Conservation (phyloP, 1,139 yeast species). For the Kurtzmaniella quercitrusa region DNA sequence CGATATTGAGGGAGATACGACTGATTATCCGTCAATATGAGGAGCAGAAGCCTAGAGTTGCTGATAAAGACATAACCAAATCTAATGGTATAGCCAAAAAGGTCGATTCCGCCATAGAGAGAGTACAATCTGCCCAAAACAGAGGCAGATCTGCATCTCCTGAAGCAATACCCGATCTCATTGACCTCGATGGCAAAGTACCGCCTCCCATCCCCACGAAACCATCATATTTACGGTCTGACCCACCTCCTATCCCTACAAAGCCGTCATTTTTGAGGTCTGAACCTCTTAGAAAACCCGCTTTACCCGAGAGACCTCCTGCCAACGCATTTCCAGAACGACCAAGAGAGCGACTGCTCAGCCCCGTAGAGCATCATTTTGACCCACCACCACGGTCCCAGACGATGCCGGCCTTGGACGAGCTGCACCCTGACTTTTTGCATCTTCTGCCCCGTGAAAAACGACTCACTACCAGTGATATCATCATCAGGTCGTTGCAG, state of each 20-base stretch:
- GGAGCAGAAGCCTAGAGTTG: conserved; percentile 3
- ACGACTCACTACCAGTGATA: background rate
- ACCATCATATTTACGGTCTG: conserved; percentile 30
- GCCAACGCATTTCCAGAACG: conserved; percentile 5
- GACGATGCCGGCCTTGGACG: conserved; percentile 2
- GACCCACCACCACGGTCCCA: background rate
- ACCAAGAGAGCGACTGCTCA: conserved; percentile 5
- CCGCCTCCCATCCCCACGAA: conserved; percentile 41
- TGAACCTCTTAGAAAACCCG: conserved; percentile 19
- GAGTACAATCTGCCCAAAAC: background rate
- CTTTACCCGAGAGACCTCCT: conserved; percentile 15
- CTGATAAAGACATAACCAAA: conserved; percentile 13
- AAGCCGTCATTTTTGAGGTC: conserved; percentile 35
- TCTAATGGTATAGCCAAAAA: conserved; percentile 2
- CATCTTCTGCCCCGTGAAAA: background rate
- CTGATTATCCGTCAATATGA: conserved; percentile 14
- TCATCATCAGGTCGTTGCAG: background rate
- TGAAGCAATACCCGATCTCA: conserved; percentile 19
- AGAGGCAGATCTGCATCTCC: background rate
- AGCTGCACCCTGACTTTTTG: conserved; percentile 2
- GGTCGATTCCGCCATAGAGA: background rate
- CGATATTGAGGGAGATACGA: conserved; percentile 30
- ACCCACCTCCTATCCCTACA: conserved; percentile 34
- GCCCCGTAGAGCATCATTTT: conserved; percentile 1
- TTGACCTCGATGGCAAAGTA: conserved; percentile 27